phyloP scores from a whole-genome alignment of 129 eudicot genomes.

The Cynara cardunculus region DNA sequence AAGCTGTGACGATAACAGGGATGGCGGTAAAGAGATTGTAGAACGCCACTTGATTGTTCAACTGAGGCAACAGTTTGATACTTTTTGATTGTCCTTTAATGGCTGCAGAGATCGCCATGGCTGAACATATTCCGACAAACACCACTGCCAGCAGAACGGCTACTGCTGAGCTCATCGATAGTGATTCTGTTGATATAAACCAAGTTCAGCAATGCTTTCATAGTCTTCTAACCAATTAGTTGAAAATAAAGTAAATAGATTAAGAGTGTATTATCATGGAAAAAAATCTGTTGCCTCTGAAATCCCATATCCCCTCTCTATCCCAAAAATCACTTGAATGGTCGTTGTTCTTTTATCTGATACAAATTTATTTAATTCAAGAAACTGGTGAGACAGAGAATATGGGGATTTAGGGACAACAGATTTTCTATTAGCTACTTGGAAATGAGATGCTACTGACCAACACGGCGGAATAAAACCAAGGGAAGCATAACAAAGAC shows the following conservation, averaged over 20 bases:
- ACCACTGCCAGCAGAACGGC: slow-evolving; percentile 80
- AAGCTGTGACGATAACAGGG: slow-evolving; percentile 93
- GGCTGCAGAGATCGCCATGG: slow-evolving; percentile 74
- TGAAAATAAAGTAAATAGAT: background rate
- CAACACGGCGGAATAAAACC: slow-evolving; percentile 83
- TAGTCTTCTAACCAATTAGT: background rate
- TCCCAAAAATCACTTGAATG: background rate
- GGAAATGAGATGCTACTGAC: slow-evolving; percentile 39
- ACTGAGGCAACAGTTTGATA: slow-evolving; percentile 54
- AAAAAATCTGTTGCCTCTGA: background rate
- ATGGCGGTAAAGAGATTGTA: slow-evolving; percentile 86
- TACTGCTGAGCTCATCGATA: slow-evolving; percentile 75
- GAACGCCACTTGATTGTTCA: slow-evolving; percentile 59
- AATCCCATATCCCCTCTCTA: background rate
- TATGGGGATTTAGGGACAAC: background rate
- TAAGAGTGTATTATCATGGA: background rate
- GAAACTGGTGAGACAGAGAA: background rate
- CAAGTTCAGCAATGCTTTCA: background rate
- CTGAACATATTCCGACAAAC: slow-evolving; percentile 84
- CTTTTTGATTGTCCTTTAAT: slow-evolving; percentile 56
- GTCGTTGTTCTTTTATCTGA: background rate
- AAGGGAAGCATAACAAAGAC: slow-evolving; percentile 79
- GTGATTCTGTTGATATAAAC: slow-evolving; percentile 42
- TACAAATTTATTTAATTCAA: background rate
- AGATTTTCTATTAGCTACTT: background rate